Evolutionary conservation across 495 filamentous ascomycete genomes (phyloP), one percentile per base, ranked within the genome.

Genomic region (Lophiotrema nucula): DNA sequence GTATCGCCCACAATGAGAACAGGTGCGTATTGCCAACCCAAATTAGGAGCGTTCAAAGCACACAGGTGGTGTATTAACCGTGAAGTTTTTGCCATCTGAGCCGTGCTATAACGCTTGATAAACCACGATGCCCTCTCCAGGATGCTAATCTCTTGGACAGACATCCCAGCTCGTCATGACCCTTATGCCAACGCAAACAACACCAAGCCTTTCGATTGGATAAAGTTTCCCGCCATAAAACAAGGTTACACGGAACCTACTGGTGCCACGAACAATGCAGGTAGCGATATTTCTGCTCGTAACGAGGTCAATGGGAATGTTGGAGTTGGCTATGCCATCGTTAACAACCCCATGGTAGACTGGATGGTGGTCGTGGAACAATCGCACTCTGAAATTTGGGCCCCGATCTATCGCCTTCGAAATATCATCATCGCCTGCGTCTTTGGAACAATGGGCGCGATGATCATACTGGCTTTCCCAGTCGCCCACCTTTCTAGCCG

Each of bases 281-380:
- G 82, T 21, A 85, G 81, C 66, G 56, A 77, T 1, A 73, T 93
- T n/a, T 80, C 81, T 0, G 81, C 88, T 0, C 76, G 58, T 2
- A 92, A 92, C 56, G 89, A 95, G 64, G 76, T 86, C 54, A 81
- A 80, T 0, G 54, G 72, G 1, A 64, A 66, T 16, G 86, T 95
- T 19, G 83, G 88, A 3, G 82, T 89, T 2, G 89, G 89, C 23
- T 89, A 79, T 51, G 86, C 89, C 16, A 77, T 84, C 12, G 82
- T 85, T 0, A 76, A 77, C 43, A 86, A 76, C 15, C 62, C 73
- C 1, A 68, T 96, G 26, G 86, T 86, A 16, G 79, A 90, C 55
- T 96, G 91, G 91, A 81, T 86, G 16, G 74, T 96, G 8, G 60
- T 96, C 2, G 80, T 95, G 11, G 92, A 96, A 66, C 85, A 92